Evolutionary conservation across 148 eudicot species (phyloP).

Genomic region (Rhododendron ovatum): DNA sequence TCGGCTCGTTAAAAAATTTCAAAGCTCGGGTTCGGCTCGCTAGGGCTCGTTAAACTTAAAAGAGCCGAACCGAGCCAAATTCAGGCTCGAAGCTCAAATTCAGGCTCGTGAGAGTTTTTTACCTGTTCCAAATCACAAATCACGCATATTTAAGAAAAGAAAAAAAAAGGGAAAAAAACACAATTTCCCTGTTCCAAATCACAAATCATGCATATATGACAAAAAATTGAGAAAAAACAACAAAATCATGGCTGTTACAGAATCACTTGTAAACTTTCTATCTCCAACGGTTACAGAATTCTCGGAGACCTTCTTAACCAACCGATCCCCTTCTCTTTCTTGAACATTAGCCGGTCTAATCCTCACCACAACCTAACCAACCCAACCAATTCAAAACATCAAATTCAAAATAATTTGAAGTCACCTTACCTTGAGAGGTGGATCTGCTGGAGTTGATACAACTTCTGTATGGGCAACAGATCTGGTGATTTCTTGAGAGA

Average conservation of each 20-base stretch:
- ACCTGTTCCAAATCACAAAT: too few species aligned
- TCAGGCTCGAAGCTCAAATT: too few species aligned
- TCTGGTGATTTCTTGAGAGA: background rate
- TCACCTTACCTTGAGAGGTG: slow-evolving; percentile 70
- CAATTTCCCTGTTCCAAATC: too few species aligned
- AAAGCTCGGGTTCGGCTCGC: too few species aligned
- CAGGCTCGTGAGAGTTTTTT: too few species aligned
- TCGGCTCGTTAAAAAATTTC: too few species aligned
- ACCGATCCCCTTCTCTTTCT: slow-evolving; percentile 46
- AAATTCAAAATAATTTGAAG: background rate
- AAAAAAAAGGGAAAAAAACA: too few species aligned
- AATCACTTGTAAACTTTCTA: slow-evolving; percentile 56
- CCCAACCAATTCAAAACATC: background rate
- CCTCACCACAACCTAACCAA: slow-evolving; percentile 63
- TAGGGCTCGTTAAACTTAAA: too few species aligned
- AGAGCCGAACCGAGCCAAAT: too few species aligned
- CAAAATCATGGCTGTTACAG: slow-evolving; percentile 17
- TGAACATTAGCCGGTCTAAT: slow-evolving; percentile 55
- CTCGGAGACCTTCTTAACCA: slow-evolving; percentile 48
- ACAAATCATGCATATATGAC: too few species aligned
- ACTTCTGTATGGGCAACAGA: slow-evolving; percentile 18
- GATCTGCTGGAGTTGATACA: slow-evolving; percentile 13
- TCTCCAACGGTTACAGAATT: slow-evolving; percentile 38
- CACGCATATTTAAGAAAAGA: too few species aligned
- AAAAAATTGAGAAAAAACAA: too few species aligned